phyloP scores from a whole-genome alignment of 2,329 filamentous ascomycete species.

The Aspergillus phoenicis region DNA sequence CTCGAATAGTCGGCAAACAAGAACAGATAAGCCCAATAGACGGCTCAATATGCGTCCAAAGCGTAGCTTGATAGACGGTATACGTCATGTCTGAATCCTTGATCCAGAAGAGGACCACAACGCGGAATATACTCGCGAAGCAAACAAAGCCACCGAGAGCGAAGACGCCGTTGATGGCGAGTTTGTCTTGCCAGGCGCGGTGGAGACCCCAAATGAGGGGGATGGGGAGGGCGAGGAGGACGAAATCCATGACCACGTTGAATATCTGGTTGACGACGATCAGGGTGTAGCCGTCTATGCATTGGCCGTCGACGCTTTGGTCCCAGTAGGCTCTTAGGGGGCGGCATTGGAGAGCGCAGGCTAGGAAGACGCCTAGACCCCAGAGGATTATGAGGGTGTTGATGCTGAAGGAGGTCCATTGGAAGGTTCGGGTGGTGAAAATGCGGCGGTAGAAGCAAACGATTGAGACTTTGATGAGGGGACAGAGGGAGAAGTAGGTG shows the following conservation, averaged over 20 bases:
- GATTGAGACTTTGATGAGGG: slow-evolving; percentile 37
- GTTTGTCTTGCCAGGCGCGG: slow-evolving; percentile 38
- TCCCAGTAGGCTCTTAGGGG: slow-evolving; percentile 37
- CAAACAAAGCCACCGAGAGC: slow-evolving; percentile 38
- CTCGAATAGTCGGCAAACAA: slow-evolving; percentile 39
- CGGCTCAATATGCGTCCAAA: slow-evolving; percentile 42
- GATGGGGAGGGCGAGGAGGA: slow-evolving; percentile 34
- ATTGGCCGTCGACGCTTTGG: slow-evolving; percentile 27
- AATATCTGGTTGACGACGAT: slow-evolving; percentile 39
- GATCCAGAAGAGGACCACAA: slow-evolving; percentile 40
- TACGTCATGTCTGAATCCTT: slow-evolving; percentile 33
- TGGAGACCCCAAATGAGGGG: slow-evolving; percentile 41
- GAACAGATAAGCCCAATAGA: slow-evolving; percentile 39
- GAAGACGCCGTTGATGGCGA: slow-evolving; percentile 37
- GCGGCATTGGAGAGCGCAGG: slow-evolving; percentile 36
- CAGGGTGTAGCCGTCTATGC: slow-evolving; percentile 32
- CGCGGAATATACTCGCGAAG: slow-evolving; percentile 41
- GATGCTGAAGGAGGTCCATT: slow-evolving; percentile 27
- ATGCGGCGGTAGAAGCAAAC: slow-evolving; percentile 40
- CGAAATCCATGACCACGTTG: slow-evolving; percentile 38
- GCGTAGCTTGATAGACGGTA: slow-evolving; percentile 36
- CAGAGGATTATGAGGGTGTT: slow-evolving; percentile 34
- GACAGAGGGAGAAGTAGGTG: slow-evolving; percentile 37
- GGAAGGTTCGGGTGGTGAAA: slow-evolving; percentile 35
- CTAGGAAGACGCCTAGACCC: slow-evolving; percentile 35